These are phyloP conservation scores for Xenoacremonium recifei DNA, from an alignment of 2,329 filamentous ascomycete genomes.

Conservation along the genomic window DNA sequence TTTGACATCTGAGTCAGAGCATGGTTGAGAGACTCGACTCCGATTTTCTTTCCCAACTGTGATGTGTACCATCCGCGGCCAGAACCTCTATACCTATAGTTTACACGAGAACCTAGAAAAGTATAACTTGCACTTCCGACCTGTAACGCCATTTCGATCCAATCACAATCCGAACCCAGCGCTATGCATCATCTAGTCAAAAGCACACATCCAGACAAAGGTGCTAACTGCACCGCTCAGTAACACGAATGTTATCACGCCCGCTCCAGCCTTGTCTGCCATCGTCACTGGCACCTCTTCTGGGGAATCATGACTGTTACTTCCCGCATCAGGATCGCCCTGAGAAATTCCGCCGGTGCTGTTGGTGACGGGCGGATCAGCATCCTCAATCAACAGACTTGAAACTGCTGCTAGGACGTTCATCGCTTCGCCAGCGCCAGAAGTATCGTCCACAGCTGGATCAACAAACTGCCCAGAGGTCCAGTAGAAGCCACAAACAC, in stretches of 20 bases:
- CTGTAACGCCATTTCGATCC: no score
- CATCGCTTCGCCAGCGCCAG: constrained; percentile 59
- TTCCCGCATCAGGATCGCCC: constrained; percentile 41
- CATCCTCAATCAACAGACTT: constrained; percentile 43
- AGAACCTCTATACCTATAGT: no score
- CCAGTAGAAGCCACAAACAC: constrained; percentile 67
- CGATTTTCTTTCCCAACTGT: no score
- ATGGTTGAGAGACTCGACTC: no score
- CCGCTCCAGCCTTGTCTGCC: constrained; percentile 48
- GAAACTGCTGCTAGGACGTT: constrained; percentile 55
- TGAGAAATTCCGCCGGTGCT: constrained; percentile 49
- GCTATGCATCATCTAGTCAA: constrained; percentile 26
- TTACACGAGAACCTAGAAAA: no score
- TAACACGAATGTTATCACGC: constrained; percentile 46
- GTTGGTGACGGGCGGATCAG: constrained; percentile 42
- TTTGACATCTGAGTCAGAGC: no score
- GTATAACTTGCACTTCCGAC: no score
- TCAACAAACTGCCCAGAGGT: constrained; percentile 42
- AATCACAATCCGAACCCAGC: no score
- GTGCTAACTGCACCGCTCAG: constrained; percentile 39
- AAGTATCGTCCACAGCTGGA: constrained; percentile 51
- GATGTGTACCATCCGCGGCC: no score
- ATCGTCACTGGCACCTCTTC: constrained; percentile 35
- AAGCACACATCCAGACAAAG: constrained; percentile 51
- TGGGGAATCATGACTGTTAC: constrained; percentile 29